Percentiles rank a stretch among this genome's conserved stretches.
Conservation (phyloP, 2,329 filamentous ascomycete species). For the Fusarium lateritium region DNA sequence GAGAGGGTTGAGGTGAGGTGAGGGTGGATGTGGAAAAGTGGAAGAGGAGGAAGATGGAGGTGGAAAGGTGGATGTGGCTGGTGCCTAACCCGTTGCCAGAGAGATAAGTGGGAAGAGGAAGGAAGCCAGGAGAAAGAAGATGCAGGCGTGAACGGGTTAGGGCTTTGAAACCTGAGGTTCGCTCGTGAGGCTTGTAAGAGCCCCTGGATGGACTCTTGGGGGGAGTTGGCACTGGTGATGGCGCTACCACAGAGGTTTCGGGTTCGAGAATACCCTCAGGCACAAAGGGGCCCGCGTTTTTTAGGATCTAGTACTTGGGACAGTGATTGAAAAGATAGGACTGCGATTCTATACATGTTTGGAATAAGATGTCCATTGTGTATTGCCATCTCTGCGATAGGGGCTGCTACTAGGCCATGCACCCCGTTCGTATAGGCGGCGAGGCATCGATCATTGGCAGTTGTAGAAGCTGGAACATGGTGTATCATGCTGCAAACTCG, state of each 20-base stretch:
- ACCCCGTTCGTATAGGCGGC: accelerated
- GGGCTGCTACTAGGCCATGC: background rate
- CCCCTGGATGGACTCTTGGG: background rate
- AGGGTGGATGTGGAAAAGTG: background rate
- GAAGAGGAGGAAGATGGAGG: background rate
- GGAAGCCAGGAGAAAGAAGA: background rate
- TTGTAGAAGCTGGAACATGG: accelerated
- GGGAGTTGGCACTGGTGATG: background rate
- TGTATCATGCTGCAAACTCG: accelerated
- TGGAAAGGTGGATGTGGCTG: background rate
- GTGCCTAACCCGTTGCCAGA: background rate
- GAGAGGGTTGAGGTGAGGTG: background rate
- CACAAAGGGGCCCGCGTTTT: accelerated
- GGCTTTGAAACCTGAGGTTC: slow-evolving; percentile 7
- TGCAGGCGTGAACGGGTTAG: background rate
- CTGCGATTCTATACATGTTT: background rate
- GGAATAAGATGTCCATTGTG: background rate
- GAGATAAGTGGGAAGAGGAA: background rate
- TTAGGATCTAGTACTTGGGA: accelerated
- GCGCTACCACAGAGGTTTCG: background rate
- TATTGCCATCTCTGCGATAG: background rate
- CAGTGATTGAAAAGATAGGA: background rate
- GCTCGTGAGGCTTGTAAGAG: background rate
- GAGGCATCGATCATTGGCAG: accelerated
- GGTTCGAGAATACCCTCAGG: background rate